phyloP scores from a whole-genome alignment of 768 basidiomycete species.

The Candolleomyces efflorescens region DNA sequence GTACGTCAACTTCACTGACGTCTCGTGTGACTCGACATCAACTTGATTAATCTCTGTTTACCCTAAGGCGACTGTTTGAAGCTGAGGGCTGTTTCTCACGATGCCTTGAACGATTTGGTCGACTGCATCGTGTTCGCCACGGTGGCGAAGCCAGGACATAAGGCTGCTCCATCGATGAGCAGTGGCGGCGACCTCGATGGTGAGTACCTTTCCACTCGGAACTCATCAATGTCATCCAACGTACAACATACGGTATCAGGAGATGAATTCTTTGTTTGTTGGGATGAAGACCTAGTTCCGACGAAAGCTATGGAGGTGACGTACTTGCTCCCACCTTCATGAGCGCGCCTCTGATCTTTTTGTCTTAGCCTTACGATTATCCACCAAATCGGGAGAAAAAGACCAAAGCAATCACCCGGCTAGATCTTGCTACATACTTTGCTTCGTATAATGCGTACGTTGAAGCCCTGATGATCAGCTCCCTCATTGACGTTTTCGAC shows the following conservation, averaged over 20 bases:
- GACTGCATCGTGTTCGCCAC: conserved; percentile 69
- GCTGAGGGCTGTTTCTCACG: conserved; percentile 51
- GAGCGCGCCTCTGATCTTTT: neutral
- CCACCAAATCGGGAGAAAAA: conserved; percentile 56
- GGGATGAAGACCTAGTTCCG: conserved; percentile 63
- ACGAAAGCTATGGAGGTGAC: conserved; percentile 48
- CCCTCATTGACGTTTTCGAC: neutral
- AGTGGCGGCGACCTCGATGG: conserved; percentile 66
- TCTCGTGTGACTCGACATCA: neutral
- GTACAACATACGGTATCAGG: conserved; percentile 28
- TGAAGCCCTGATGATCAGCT: neutral
- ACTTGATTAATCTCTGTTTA: neutral
- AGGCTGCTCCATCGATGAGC: conserved; percentile 65
- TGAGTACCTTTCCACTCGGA: conserved; percentile 14
- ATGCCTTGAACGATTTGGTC: conserved; percentile 48
- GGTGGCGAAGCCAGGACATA: conserved; percentile 49
- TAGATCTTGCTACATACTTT: conserved; percentile 62
- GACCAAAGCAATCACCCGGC: conserved; percentile 43
- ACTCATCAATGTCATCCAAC: neutral
- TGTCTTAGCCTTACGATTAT: conserved; percentile 59
- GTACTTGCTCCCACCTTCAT: neutral
- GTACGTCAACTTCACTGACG: conserved; percentile 21
- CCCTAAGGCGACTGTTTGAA: conserved; percentile 58
- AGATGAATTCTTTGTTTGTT: conserved; percentile 66
- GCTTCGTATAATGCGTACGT: conserved; percentile 59